Percentiles rank a stretch among this genome's conserved stretches.
phyloP scores from a whole-genome alignment of 169 alveolate genomes.

The Besnoitia besnoiti region DNA sequence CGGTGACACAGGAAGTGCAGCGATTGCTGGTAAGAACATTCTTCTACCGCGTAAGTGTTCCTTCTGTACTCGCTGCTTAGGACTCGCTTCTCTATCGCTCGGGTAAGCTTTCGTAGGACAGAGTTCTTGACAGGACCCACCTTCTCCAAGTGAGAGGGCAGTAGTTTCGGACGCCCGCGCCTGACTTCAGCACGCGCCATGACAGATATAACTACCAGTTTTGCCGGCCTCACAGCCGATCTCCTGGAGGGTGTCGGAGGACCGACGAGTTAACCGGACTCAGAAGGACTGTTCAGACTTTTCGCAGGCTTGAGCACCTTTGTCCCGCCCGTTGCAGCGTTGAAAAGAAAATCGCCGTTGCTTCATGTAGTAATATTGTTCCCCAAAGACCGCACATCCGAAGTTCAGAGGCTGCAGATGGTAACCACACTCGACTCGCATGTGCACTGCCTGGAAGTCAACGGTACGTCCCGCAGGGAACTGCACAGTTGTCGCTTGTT shows the following conservation, averaged over 20 bases:
- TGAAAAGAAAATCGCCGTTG: background rate
- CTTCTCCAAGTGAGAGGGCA: too few species aligned
- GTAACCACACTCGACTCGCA: conserved; percentile 51
- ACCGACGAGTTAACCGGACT: too few species aligned
- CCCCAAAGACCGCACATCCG: conserved; percentile 63
- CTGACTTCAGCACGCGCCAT: too few species aligned
- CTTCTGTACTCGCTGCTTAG: background rate
- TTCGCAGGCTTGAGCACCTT: background rate
- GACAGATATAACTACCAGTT: too few species aligned
- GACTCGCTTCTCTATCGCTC: background rate
- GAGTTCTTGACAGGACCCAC: too few species aligned
- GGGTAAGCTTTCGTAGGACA: too few species aligned
- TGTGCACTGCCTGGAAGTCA: conserved; percentile 46
- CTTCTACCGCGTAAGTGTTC: background rate
- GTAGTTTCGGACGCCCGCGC: too few species aligned
- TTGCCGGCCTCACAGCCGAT: too few species aligned
- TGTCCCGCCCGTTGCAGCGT: background rate
- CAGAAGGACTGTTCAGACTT: too few species aligned
- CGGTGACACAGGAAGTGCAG: conserved; percentile 74
- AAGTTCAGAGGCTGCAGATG: conserved; percentile 70
- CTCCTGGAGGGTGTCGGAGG: too few species aligned
- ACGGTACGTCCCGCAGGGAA: conserved; percentile 27
- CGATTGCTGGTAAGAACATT: conserved; percentile 65
- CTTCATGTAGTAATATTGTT: conserved; percentile 51
- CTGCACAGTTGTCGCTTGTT: too few species aligned